phyloP scores from a whole-genome alignment of 1,284 basidiomycete species.

The Cryptococcus hybrid region DNA sequence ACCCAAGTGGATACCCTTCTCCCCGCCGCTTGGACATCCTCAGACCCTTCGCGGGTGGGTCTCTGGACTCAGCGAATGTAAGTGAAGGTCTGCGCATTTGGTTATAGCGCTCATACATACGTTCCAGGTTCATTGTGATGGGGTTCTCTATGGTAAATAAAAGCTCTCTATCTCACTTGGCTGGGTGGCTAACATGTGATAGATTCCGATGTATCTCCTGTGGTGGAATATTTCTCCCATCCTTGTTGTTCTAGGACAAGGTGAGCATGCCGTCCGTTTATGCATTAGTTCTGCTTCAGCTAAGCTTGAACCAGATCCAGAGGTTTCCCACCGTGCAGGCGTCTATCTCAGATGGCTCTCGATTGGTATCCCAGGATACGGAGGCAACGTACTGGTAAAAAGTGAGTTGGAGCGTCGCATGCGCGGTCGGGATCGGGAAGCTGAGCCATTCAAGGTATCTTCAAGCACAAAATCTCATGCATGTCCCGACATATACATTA shows the following conservation, averaged over 20 bases:
- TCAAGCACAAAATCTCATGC: conserved; percentile 83
- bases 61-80: conserved; percentile 86
- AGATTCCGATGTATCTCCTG: conserved; percentile 40
- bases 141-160: conserved; percentile 48
- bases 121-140: conserved; percentile 63
- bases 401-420: conserved; percentile 26
- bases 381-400: conserved; percentile 34
- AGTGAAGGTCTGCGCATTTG: conserved; percentile 51
- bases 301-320: conserved; percentile 55
- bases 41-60: conserved; percentile 77
- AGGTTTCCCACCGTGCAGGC: conserved; percentile 75
- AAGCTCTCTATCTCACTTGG: not conserved
- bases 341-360: conserved; percentile 74
- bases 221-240: conserved; percentile 83
- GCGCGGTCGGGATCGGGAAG: not conserved
- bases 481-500: conserved; percentile 81
- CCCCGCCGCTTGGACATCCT: conserved; percentile 85
- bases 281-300: not conserved
- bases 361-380: conserved; percentile 83
- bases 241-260: conserved; percentile 76
- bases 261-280: conserved; percentile 13
- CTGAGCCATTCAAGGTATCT: conserved; percentile 62
- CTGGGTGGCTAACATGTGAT: not conserved
- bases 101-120: conserved; percentile 1
- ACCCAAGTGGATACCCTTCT: conserved; percentile 73